Evolutionary conservation across 441 rosid species (phyloP), one percentile per base, ranked within the genome.

Genomic region (Erysimum cheiri): DNA sequence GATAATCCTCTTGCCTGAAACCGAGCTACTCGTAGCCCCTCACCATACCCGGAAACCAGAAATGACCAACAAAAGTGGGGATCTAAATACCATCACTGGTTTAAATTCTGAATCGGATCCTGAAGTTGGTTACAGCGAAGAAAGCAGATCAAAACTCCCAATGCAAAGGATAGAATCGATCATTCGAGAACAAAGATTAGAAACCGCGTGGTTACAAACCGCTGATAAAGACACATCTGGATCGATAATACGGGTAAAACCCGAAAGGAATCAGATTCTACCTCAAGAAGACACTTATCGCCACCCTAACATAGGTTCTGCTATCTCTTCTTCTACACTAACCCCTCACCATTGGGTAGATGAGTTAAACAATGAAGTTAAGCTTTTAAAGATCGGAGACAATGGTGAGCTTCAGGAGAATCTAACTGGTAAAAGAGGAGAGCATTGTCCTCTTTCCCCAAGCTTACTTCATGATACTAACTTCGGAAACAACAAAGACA

Each of bases 171-270:
- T 90, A 73, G 99, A 95, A 85, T 90, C 99, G 28, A 95, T 92
- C 44, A 95, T 95, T 72, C 83, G 87, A 32, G 99, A 95, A 80
- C 98, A 95, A 78, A 85, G 87, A 79, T 80, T 95, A 75, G 98
- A 95, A 80, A 90, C 95, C 24, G 99, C 98, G 9, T 92, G 98
- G 99, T 78, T 95, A 77, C 99, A 94, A 68, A 86, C 93, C 26
- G 82, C 85, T 44, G 99, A 92, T 75, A 92, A 92, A 83, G 91
- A 92, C 67, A 84, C 88, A 22, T 85, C 89, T 48, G 91, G 89
- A 22, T 82, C 93, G 8, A 48, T 87, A 63, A 64, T 64, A 76
- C 78, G 79, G 35, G 41, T 80, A 71, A 92, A 85, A 82, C 99
- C 97, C 24, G 98, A 90, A 80, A 95, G 87, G 88, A 95, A 92